These are phyloP conservation scores for Colletotrichum sp. DNA, from an alignment of 2,329 filamentous ascomycete species.

Conservation along the genomic window DNA sequence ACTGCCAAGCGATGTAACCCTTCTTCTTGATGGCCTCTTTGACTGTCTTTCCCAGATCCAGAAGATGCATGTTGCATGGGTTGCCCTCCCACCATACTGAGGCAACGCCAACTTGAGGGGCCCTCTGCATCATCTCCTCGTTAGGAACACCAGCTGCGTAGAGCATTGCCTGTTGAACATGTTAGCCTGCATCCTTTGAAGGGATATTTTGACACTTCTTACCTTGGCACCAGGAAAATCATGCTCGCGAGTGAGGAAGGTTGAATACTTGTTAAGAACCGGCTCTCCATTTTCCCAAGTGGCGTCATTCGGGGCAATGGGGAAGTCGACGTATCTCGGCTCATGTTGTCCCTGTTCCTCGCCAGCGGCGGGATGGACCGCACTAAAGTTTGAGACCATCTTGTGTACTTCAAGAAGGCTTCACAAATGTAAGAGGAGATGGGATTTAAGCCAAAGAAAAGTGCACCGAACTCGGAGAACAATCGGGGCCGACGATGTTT, in stretches of 20 bases:
- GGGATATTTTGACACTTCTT: neutral
- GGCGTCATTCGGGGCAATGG: neutral
- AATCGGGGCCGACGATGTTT: neutral
- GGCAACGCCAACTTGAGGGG: slow-evolving; percentile 88
- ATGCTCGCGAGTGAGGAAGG: neutral
- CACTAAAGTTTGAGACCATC: neutral
- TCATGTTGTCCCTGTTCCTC: neutral
- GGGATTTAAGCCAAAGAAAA: neutral
- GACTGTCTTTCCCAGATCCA: slow-evolving; percentile 86
- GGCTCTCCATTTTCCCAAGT: slow-evolving; percentile 1
- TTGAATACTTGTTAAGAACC: neutral
- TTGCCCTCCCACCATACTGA: slow-evolving; percentile 99
- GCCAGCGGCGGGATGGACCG: neutral
- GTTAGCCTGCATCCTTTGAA: neutral
- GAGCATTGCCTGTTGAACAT: slow-evolving; percentile 77
- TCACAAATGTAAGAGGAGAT: neutral
- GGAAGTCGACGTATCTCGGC: neutral
- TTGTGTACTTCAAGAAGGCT: fast-evolving
- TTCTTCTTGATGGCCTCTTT: slow-evolving; percentile 82
- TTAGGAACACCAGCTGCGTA: slow-evolving; percentile 91
- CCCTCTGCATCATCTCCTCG: slow-evolving; percentile 83
- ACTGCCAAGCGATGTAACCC: slow-evolving; percentile 95
- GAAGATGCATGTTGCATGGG: slow-evolving; percentile 76
- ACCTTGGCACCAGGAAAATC: slow-evolving; percentile 4
- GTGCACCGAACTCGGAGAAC: neutral